Conservation (phyloP, 2,329 filamentous ascomycete species). For the Cladophialophora carrionii region DNA sequence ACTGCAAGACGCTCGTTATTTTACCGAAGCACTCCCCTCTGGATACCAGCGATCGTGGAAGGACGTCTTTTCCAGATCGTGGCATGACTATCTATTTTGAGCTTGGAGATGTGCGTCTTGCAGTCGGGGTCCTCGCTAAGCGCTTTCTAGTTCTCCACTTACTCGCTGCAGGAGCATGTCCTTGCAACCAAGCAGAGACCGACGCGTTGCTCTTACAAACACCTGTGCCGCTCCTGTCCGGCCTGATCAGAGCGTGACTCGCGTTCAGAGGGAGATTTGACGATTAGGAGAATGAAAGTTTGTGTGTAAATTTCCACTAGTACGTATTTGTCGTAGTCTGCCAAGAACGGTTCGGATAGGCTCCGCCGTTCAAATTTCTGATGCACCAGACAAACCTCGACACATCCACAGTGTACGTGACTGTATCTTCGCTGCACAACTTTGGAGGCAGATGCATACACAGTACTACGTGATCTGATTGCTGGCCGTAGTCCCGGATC, state of each 20-base stretch:
- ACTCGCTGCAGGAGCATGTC: not conserved
- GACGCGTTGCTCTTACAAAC: constrained; percentile 6
- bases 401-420: not conserved
- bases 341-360: not conserved
- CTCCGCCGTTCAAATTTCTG: not conserved
- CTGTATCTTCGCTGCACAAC: not conserved
- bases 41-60: constrained; percentile 6
- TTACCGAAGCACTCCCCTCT: constrained; percentile 15
- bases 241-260: not conserved
- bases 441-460: not conserved
- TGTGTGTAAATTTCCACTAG: not conserved
- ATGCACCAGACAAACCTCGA: not conserved
- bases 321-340: not conserved
- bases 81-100: constrained; percentile 7
- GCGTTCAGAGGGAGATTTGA: not conserved
- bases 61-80: constrained; percentile 14
- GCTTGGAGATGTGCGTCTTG: constrained; percentile 13
- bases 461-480: not conserved
- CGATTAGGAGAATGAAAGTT: not conserved
- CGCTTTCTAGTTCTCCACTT: constrained; percentile 6
- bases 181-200: not conserved
- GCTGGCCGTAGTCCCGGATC: not conserved
- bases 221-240: not conserved
- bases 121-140: constrained; percentile 10
- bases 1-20: constrained; percentile 18